Evolutionary conservation across 1,284 basidiomycete species (phyloP).

Genomic region (Athelia sp.): DNA sequence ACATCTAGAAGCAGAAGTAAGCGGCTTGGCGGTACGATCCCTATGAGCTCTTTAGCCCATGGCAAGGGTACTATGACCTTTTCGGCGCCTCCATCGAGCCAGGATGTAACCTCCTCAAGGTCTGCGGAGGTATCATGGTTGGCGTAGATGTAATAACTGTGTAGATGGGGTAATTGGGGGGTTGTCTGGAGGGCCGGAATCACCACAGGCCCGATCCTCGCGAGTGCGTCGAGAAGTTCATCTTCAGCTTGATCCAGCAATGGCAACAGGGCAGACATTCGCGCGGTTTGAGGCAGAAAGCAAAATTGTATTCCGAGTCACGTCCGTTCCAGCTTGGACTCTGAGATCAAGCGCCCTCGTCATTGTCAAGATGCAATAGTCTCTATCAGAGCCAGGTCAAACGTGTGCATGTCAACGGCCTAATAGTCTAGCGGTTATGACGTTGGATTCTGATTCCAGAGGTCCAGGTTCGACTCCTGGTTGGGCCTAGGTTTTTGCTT

Average conservation of each 20-base stretch:
- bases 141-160: constrained; percentile 2
- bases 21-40: constrained; percentile 66
- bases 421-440: constrained; percentile 59
- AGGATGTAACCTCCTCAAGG: constrained; percentile 54
- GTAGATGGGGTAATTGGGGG: constrained; percentile 10
- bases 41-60: constrained; percentile 63
- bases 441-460: constrained; percentile 50
- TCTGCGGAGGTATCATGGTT: constrained; percentile 36
- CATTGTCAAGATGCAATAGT: too few relatives aligned
- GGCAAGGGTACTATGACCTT: constrained; percentile 72
- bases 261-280: too few relatives aligned
- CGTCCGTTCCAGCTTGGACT: neutral
- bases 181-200: constrained; percentile 33
- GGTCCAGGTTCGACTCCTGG: constrained; percentile 35
- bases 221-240: constrained; percentile 54
- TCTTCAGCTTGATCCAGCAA: constrained; percentile 43
- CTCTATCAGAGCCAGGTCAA: too few relatives aligned
- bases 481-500: constrained; percentile 14
- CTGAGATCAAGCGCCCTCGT: neutral
- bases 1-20: constrained; percentile 73
- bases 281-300: constrained; percentile 4
- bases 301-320: neutral
- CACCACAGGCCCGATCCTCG: constrained; percentile 75
- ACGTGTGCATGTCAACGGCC: constrained; percentile 10
- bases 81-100: constrained; percentile 73